Conservation (phyloP, 768 basidiomycete genomes). For the Tylopilus sp. region DNA sequence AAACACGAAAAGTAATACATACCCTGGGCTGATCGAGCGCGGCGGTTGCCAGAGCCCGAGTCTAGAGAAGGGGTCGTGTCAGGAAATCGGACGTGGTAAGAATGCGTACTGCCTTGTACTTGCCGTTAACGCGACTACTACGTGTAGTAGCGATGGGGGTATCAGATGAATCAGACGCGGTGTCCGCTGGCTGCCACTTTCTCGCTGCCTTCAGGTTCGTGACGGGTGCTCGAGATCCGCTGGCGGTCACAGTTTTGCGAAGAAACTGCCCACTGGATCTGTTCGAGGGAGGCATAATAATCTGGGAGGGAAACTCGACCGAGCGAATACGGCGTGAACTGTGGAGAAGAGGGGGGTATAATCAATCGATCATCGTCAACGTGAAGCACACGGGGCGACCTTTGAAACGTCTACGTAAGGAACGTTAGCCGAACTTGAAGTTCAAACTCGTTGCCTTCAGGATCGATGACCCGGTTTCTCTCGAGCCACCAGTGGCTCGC, state of each 20-base stretch:
- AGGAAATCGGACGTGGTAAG: not conserved
- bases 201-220: slow-evolving; percentile 15
- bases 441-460: no score
- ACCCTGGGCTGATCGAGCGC: slow-evolving; percentile 1
- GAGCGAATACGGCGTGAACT: not conserved
- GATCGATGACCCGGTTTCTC: no score
- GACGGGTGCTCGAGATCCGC: not conserved
- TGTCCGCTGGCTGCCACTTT: slow-evolving; percentile 1
- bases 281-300: slow-evolving; percentile 9
- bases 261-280: not conserved
- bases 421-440: no score
- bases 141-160: not conserved
- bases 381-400: no score
- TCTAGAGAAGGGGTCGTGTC: slow-evolving; percentile 8
- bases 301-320: not conserved
- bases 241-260: not conserved
- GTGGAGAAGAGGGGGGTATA: not conserved
- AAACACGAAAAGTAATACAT: not conserved
- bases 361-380: not conserved
- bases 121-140: slow-evolving; percentile 6
- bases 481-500: no score
- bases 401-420: no score
- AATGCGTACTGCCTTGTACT: slow-evolving; percentile 4
- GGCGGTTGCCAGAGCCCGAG: slow-evolving; percentile 13
- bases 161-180: slow-evolving; percentile 10